Base-by-base conservation (phyloP, 225 moss, liverwort and hornwort species). In the Sphagnum contortum region DNA sequence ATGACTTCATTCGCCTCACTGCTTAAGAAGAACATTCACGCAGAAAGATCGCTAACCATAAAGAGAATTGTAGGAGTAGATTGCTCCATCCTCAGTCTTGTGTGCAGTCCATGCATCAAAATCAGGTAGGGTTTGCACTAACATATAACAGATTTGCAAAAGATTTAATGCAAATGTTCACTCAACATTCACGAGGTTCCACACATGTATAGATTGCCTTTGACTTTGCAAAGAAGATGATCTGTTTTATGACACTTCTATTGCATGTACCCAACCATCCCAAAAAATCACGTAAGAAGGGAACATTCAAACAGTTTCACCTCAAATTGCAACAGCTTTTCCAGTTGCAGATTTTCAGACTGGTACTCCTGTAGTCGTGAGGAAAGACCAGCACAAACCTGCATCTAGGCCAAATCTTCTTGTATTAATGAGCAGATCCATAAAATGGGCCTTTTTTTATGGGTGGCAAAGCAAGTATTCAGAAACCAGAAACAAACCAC, bases 331-430 rank as follows among this genome's bases (percentile, higher is more conserved):
- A 66, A 66, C 8, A 66, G 55, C 66, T 66, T 5, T 47, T 66
- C 66, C 55, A 66, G 47, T 54, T 66, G 66, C 44, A 10, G 47
- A 45, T 66, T 66, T 54, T 66, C 66, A 45, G 66, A 53, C 44
- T 55, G 54, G 52, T 66, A 66, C 57, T 66, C 66, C 56, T 66
- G 66, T 44, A 55, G 53, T 11, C 66, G 12, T 11, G 51, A 54
- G 44, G 66, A 66, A 3, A 66, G 53, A 5, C 53, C 53, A 51
- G 50, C 12, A 57, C 66, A 66, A 5, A 66, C 66, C 66, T 66
- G 45, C 58, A 58, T 11, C 58, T 12, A 13, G 6, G 29, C 58
- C 14, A 44, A 58, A 61, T 9, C 9, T 29, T 29, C 10, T 10
- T 3, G 5, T 3, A 64, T 48, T 4, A 47, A 2, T 49, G 6